A percentile compares a stretch with the other conserved stretches of the same genome.
Conservation (phyloP, 805 yeast species). For the Hanseniaspora thailandica region DNA sequence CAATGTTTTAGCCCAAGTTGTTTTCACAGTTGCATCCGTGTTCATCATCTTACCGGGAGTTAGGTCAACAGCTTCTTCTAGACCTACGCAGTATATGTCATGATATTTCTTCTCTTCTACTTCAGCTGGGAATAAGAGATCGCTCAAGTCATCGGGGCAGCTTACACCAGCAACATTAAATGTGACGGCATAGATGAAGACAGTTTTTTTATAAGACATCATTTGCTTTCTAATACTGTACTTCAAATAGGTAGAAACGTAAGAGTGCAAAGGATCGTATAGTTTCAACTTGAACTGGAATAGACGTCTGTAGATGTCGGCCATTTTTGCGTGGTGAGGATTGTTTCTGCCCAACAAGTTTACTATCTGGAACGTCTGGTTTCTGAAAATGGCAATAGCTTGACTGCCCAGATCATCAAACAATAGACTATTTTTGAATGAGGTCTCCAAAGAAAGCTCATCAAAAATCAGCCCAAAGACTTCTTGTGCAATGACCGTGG, state of each 20-base stretch:
- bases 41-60: constrained; percentile 73
- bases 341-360: constrained; percentile 4
- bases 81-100: constrained; percentile 70
- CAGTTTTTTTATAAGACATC: constrained; percentile 50
- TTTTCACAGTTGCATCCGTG: constrained; percentile 51
- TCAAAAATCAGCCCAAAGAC: constrained; percentile 38
- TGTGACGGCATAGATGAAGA: constrained; percentile 68
- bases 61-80: constrained; percentile 82
- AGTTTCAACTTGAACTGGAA: constrained; percentile 42
- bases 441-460: constrained; percentile 30
- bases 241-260: constrained; percentile 54
- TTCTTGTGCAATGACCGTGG: constrained; percentile 55
- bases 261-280: constrained; percentile 84
- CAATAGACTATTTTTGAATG: not conserved
- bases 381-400: not conserved
- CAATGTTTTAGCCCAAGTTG: constrained; percentile 56
- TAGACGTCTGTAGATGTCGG: constrained; percentile 13
- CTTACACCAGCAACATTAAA: constrained; percentile 73
- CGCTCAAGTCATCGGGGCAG: constrained; percentile 44
- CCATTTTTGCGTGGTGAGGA: constrained; percentile 1
- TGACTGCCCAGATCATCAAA: not conserved
- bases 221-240: constrained; percentile 31
- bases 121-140: constrained; percentile 66
- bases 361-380: constrained; percentile 9
- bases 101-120: constrained; percentile 25